Evolutionary conservation across 139 green algal genomes (phyloP).

Genomic region (Chlorella sp.): DNA sequence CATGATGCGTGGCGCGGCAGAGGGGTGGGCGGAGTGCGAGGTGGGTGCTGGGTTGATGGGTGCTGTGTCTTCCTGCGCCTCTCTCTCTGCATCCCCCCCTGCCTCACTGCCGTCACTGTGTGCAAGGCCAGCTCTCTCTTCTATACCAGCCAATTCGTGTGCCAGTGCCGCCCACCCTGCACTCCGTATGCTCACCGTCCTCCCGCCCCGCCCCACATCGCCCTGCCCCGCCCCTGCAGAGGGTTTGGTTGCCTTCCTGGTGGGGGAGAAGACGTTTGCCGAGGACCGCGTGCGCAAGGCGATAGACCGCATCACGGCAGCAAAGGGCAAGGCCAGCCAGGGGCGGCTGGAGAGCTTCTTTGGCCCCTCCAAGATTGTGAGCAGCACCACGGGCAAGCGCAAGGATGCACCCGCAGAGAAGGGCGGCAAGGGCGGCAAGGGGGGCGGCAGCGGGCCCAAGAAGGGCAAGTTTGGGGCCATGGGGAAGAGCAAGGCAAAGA

Average conservation of each 20-base stretch:
- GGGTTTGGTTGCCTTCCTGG: constrained; percentile 91
- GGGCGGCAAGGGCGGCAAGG: constrained; percentile 39
- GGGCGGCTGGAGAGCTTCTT: constrained; percentile 91
- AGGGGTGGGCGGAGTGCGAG: too few species aligned
- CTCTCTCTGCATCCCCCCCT: neutral
- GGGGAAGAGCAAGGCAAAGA: constrained; percentile 15
- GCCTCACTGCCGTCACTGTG: neutral
- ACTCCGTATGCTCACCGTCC: neutral
- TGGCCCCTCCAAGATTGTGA: constrained; percentile 56
- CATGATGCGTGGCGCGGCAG: too few species aligned
- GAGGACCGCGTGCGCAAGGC: constrained; percentile 85
- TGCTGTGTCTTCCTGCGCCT: neutral
- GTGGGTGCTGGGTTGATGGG: too few species aligned
- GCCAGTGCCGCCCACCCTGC: too few species aligned
- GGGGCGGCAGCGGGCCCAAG: constrained; percentile 3
- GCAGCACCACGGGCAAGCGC: constrained; percentile 56
- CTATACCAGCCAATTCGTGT: neutral
- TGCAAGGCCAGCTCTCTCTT: neutral
- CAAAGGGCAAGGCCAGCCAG: constrained; percentile 79
- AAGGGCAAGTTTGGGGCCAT: constrained; percentile 54
- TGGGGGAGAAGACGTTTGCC: constrained; percentile 94
- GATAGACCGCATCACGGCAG: constrained; percentile 68
- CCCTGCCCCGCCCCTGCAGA: constrained; percentile 58
- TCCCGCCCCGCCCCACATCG: neutral
- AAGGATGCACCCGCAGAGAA: constrained; percentile 52